Evolutionary conservation across 192 early-diverging fungal species (phyloP), one percentile per base, ranked within the genome.

Genomic region (Backusella sp.): DNA sequence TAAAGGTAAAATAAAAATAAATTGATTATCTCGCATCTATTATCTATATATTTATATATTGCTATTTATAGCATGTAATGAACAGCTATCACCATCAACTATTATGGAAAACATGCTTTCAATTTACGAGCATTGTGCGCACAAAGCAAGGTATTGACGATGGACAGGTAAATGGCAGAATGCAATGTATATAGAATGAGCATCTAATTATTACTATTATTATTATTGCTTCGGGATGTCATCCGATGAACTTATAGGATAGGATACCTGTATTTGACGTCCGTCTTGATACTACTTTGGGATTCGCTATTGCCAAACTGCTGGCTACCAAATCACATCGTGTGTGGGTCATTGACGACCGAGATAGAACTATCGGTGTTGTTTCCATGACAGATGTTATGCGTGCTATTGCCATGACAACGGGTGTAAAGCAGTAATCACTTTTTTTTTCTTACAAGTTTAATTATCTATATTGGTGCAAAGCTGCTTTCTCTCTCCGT

Each of bases 371-470:
- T 21, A 80, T 88, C n/a, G 92, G 93, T 15, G 88, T 96, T 17
- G 90, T 96, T 7, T 92, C 90, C 28, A 84, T 96, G 12, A 96
- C 94, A 21, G 94, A 96, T 77, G 84, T 96, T 12, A 84, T 94
- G 79, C 81, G 89, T 39, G 59, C 69, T 3, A 69, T 81, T 59
- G 73, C 77, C 28, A 30, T 42, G 37, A 69, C 21, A 32, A 56
- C 73, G 28, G 69, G 69, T 46, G 39, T 70, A 15, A 42, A 41
- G 19, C 21, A 59, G 3, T 23, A 49, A 49, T 4, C 12, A 4
- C 17, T 32, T 32, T 32, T 32, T 32, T 32, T 32, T n/a, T n/a
- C n/a, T n/a, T 32, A 32, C 3, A 32, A 32, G 32, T 32, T 32
- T 32, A 32, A 32, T 32, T 32, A 32, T 32, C 32, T 32, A 32